Evolutionary conservation across 208 protist species (phyloP).

Genomic region (Trypanosoma brucei): DNA sequence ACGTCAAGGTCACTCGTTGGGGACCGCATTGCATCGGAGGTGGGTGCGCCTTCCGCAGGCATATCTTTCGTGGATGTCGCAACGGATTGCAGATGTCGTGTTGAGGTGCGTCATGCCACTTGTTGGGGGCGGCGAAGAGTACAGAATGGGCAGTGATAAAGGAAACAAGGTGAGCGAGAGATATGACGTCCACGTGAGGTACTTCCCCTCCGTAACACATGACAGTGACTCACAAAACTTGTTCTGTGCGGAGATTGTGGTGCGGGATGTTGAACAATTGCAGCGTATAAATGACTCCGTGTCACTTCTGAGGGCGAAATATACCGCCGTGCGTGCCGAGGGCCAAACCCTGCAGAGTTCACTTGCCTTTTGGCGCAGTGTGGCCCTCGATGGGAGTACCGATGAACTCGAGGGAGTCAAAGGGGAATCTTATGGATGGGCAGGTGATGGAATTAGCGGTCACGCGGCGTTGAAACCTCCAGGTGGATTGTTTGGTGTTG

Average conservation of each 20-base stretch:
- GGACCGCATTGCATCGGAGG: constrained; percentile 41
- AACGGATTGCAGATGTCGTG: constrained; percentile 20
- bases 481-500: background rate
- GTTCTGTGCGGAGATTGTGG: constrained; percentile 44
- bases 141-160: background rate
- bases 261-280: constrained; percentile 38
- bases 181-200: constrained; percentile 68
- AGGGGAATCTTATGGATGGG: background rate
- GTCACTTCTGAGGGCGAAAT: constrained; percentile 25
- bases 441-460: background rate
- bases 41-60: constrained; percentile 38
- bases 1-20: constrained; percentile 28
- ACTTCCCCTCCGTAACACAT: constrained; percentile 28
- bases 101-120: constrained; percentile 12
- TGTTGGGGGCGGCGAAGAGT: background rate
- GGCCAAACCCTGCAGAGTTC: constrained; percentile 61
- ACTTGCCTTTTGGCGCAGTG: constrained; percentile 57
- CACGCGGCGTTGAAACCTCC: background rate
- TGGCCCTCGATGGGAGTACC: constrained; percentile 21
- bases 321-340: constrained; percentile 41
- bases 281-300: constrained; percentile 23
- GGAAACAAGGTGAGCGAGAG: background rate
- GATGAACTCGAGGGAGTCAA: constrained; percentile 7
- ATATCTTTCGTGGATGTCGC: constrained; percentile 23
- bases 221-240: background rate